Conservation (phyloP, 495 filamentous ascomycete species). For the Xylaria longipes region DNA sequence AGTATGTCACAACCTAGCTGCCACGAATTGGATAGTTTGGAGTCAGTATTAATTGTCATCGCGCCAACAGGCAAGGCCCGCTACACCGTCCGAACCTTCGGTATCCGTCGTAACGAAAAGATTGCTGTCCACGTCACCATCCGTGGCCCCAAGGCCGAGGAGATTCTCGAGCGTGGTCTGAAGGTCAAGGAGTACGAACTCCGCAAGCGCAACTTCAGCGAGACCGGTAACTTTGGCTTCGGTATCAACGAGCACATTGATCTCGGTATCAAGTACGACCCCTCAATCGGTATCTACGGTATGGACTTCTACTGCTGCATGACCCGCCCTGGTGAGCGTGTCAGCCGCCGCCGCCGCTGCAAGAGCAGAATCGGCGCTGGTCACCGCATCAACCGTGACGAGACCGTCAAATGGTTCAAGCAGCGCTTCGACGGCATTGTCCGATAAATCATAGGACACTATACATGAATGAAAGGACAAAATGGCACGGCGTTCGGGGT, state of each 20-base stretch:
- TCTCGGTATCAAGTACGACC: conserved; percentile 99
- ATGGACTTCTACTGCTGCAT: conserved; percentile 99
- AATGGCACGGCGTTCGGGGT: conserved; percentile 43
- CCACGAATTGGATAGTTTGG: conserved; percentile 34
- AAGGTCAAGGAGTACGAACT: conserved; percentile 99
- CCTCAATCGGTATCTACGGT: conserved; percentile 98
- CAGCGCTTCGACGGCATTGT: conserved; percentile 98
- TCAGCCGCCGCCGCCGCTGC: conserved; percentile 90
- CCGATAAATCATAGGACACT: conserved; percentile 65
- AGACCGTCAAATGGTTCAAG: conserved; percentile 99
- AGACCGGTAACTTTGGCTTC: conserved; percentile 99
- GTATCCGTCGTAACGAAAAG: conserved; percentile 99
- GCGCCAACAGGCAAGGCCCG: conserved; percentile 85
- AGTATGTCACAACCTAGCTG: conserved; percentile 55
- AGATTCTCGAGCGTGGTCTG: conserved; percentile 99
- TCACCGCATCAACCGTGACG: conserved; percentile 90
- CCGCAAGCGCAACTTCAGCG: conserved; percentile 97
- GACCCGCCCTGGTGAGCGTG: conserved; percentile 96
- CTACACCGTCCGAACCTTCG: conserved; percentile 99
- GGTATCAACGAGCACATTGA: conserved; percentile 99
- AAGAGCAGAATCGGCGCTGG: conserved; percentile 82
- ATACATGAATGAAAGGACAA: conserved; percentile 27
- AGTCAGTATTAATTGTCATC: conserved; percentile 26
- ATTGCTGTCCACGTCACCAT: conserved; percentile 99
- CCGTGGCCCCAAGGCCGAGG: conserved; percentile 99